A percentile compares a stretch with the other conserved stretches of the same genome.
These are phyloP conservation scores for Eucalyptus cloeziana DNA, from an alignment of 345 rosid genomes.

Conservation along the genomic window DNA sequence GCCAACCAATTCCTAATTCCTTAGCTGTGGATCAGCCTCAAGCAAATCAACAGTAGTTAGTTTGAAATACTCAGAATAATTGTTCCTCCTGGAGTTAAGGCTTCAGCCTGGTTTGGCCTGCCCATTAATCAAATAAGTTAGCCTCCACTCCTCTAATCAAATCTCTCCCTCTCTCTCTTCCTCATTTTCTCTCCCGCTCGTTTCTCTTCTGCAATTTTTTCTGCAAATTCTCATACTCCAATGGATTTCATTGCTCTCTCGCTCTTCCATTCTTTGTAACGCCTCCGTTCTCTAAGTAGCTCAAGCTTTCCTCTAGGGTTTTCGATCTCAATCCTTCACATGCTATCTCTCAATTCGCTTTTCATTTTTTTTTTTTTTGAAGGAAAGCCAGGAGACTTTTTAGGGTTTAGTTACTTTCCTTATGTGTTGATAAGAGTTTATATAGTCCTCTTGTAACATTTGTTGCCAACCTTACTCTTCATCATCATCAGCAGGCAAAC, in stretches of 20 bases:
- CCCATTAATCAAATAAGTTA: background rate
- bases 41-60: conserved; percentile 40
- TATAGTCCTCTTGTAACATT: background rate
- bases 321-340: background rate
- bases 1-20: conserved; percentile 37
- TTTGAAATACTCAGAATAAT: conserved; percentile 55
- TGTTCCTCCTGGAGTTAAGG: conserved; percentile 40
- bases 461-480: background rate
- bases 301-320: background rate
- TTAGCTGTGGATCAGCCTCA: conserved; percentile 55
- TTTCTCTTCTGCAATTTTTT: background rate
- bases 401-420: background rate
- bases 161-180: background rate
- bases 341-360: background rate
- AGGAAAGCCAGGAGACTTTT: background rate
- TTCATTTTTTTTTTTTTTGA: background rate
- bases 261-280: background rate
- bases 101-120: conserved; percentile 14
- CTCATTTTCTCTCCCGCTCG: background rate
- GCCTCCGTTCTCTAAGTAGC: background rate
- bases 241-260: background rate
- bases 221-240: background rate
- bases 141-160: background rate
- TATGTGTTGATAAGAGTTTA: background rate
- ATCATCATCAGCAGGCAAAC: background rate